These are phyloP conservation scores for Phialophora expanda DNA, from an alignment of 2,329 filamentous ascomycete species.

Conservation along the genomic window DNA sequence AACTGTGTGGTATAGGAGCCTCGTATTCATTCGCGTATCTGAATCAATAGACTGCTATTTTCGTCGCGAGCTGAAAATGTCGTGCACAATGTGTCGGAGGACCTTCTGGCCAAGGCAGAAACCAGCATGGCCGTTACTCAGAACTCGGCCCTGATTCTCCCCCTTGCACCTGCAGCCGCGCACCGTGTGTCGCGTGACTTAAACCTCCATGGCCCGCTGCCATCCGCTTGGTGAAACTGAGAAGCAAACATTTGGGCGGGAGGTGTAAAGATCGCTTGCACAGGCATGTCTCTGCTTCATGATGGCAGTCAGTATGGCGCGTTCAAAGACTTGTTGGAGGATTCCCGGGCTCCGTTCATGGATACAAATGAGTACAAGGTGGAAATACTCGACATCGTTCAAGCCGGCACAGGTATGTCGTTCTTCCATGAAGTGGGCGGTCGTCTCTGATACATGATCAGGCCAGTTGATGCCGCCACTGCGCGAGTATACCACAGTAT, in stretches of 20 bases:
- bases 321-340: slow-evolving; percentile 18
- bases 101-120: neutral
- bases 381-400: slow-evolving; percentile 5
- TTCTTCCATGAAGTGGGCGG: no score
- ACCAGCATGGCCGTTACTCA: neutral
- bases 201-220: neutral
- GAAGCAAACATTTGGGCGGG: neutral
- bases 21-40: slow-evolving; percentile 10
- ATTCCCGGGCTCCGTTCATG: slow-evolving; percentile 10
- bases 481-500: slow-evolving; percentile 6
- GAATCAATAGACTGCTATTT: slow-evolving; percentile 8
- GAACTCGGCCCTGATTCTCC: neutral
- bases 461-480: neutral
- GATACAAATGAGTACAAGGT: slow-evolving; percentile 11
- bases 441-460: neutral
- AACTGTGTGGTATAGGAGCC: neutral
- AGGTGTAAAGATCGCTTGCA: neutral
- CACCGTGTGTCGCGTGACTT: neutral
- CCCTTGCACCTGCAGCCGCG: neutral
- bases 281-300: slow-evolving; percentile 12
- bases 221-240: neutral
- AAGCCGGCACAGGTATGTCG: slow-evolving; percentile 10
- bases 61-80: slow-evolving; percentile 2
- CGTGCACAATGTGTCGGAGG: slow-evolving; percentile 3
- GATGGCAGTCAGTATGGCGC: slow-evolving; percentile 13